Percentiles rank a stretch among this genome's conserved stretches.
Evolutionary conservation across 2,329 filamentous ascomycete species (phyloP).

Genomic region (Ceratocystis eucalypticola): DNA sequence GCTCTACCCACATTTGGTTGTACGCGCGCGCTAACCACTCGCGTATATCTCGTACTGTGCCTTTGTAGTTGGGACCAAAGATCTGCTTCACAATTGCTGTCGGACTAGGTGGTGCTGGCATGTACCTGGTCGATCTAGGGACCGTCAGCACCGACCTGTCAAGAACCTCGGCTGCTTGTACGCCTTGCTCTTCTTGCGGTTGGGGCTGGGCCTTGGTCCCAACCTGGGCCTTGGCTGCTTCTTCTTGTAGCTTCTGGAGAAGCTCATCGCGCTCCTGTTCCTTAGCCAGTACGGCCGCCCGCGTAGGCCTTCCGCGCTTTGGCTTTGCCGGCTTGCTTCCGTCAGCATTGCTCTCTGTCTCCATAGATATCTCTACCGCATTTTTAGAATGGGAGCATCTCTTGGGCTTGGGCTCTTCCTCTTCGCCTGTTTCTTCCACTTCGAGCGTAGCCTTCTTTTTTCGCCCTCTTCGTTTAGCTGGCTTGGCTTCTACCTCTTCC

Average conservation of each 20-base stretch:
- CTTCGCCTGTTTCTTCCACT: not conserved
- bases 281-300: not conserved
- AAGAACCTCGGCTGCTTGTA: too few relatives aligned
- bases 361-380: not conserved
- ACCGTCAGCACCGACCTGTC: not conserved
- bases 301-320: not conserved
- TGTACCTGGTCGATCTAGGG: not conserved
- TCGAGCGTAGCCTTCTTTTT: not conserved
- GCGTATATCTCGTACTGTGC: slow-evolving; percentile 6
- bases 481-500: not conserved
- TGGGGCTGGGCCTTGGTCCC: not conserved
- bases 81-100: slow-evolving; percentile 3
- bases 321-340: not conserved
- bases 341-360: not conserved
- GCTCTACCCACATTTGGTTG: not conserved
- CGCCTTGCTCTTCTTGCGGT: not conserved
- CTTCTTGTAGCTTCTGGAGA: not conserved
- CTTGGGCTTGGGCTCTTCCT: not conserved
- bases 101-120: not conserved
- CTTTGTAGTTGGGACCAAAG: not conserved
- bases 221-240: not conserved
- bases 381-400: slow-evolving; percentile 2
- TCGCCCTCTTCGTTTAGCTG: slow-evolving; percentile 5
- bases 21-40: slow-evolving; percentile 12
- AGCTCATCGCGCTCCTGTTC: slow-evolving; percentile 1